Evolutionary conservation across 306 rosid species (phyloP), one percentile per base, ranked within the genome.

Genomic region (Quercus agrifolia): DNA sequence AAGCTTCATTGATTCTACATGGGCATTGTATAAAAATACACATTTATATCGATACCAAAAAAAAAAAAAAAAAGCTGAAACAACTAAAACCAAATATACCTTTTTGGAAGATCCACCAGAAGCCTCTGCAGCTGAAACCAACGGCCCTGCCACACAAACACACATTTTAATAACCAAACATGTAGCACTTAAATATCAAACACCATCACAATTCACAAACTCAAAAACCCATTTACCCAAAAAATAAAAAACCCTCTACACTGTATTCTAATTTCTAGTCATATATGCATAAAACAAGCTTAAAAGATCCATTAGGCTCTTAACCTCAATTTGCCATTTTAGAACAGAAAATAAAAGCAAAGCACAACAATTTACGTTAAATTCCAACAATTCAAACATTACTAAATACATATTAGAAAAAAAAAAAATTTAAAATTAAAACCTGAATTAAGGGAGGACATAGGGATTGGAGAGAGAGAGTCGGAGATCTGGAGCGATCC

Each of bases 401-500:
- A 4, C 17, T 38, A 54, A 41, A 35, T 17, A 54, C 2, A 3
- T 23, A 56, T 5, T 3, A 30, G 8, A 33, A 11, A 59, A 19
- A 0, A 13, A 0, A 12, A 21, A 76, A 27, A 46, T 7, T 49
- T 0, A 1, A 38, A 6, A 38, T 38, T 38, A 38, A 38, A 38
- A 91, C 98, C 96, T 80, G 92, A 73, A 75, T 25, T n/a, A 55
- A 25, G 5, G 84, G 25, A 38, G 79, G 81, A 59, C 27, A 72
- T 17, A 35, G 59, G 38, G 86, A 28, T 41, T 62, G 81, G 49
- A 54, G 88, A 81, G 9, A 78, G 72, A 21, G 79, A 74, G 71
- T 86, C 86, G 81, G 90, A 82, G 93, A 94, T 90, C 79, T 74
- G 93, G 28, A 85, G 84, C 58, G 97, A 90, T 81, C 87, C 85